phyloP scores from a whole-genome alignment of 192 early-diverging fungal genomes.

The Linnemannia hyalina region DNA sequence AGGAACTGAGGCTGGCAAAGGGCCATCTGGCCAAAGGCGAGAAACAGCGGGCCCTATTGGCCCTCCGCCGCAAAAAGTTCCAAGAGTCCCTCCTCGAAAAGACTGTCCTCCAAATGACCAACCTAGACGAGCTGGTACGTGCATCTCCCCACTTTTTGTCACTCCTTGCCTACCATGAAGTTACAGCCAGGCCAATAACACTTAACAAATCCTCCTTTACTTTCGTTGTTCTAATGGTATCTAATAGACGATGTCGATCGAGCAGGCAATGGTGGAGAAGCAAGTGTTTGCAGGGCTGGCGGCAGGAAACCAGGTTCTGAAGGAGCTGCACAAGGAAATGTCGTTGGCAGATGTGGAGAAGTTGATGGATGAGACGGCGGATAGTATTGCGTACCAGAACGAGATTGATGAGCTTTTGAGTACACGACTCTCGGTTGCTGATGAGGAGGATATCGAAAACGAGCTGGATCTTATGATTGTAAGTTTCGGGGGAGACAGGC shows the following conservation, averaged over 20 bases:
- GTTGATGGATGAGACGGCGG: constrained; percentile 96
- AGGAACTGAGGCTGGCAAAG: constrained; percentile 86
- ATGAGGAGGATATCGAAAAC: constrained; percentile 86
- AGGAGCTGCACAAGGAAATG: constrained; percentile 87
- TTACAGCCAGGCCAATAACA: not conserved
- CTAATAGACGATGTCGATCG: constrained; percentile 80
- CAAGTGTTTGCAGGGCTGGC: constrained; percentile 88
- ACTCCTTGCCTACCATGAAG: too few species aligned
- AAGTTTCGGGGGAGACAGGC: not conserved
- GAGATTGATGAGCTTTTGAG: constrained; percentile 88
- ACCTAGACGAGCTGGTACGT: constrained; percentile 86
- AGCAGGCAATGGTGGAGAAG: constrained; percentile 93
- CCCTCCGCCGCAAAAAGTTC: constrained; percentile 96
- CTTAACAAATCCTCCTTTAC: too few species aligned
- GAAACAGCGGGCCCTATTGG: constrained; percentile 86
- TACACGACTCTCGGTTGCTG: constrained; percentile 80
- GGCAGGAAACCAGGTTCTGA: constrained; percentile 88
- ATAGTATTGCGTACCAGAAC: constrained; percentile 96
- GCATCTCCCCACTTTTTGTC: too few species aligned
- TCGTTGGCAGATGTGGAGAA: constrained; percentile 92
- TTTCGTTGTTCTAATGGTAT: not conserved
- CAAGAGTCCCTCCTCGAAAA: constrained; percentile 89
- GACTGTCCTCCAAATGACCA: constrained; percentile 90
- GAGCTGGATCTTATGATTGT: constrained; percentile 77
- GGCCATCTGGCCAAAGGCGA: constrained; percentile 79